A percentile compares a stretch with the other conserved stretches of the same genome.
phyloP scores from a whole-genome alignment of 1,284 basidiomycete species.

The Puccinia novopanici region DNA sequence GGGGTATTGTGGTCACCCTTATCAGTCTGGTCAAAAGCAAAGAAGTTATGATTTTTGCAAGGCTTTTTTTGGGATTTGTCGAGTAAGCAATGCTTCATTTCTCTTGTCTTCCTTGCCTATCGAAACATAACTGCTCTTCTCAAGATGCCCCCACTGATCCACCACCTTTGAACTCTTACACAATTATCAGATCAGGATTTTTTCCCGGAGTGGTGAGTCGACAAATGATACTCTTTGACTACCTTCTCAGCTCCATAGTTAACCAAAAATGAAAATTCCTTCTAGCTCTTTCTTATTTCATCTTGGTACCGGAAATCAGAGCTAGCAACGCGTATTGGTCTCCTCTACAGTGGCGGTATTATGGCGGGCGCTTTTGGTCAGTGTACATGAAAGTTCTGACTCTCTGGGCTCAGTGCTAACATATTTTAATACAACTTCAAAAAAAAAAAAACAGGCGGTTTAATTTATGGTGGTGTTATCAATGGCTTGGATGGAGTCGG shows the following conservation, averaged over 20 bases:
- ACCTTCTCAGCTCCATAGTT: not conserved
- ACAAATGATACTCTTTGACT: not conserved
- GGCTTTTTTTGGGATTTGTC: conserved; percentile 41
- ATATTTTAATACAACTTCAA: not conserved
- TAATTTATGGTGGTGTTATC: conserved; percentile 55
- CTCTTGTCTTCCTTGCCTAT: not conserved
- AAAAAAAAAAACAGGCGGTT: conserved; percentile 42
- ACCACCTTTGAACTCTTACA: not conserved
- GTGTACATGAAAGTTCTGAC: not conserved
- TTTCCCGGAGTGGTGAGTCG: conserved; percentile 43
- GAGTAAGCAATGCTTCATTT: conserved; percentile 2
- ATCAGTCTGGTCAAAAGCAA: conserved; percentile 21
- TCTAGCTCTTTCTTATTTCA: conserved; percentile 52
- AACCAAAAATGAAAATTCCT: not conserved
- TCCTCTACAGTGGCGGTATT: conserved; percentile 53
- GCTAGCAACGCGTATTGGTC: conserved; percentile 54
- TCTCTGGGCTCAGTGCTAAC: not conserved
- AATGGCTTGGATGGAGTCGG: conserved; percentile 52
- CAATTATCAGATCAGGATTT: conserved; percentile 36
- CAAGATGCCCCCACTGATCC: not conserved
- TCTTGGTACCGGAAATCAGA: conserved; percentile 55
- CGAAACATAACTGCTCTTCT: not conserved
- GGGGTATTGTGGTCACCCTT: conserved; percentile 38
- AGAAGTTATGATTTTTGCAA: conserved; percentile 19
- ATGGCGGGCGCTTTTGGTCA: conserved; percentile 54